These are phyloP conservation scores for Ceriops tagal DNA, from an alignment of 345 rosid genomes.

Conservation along the genomic window DNA sequence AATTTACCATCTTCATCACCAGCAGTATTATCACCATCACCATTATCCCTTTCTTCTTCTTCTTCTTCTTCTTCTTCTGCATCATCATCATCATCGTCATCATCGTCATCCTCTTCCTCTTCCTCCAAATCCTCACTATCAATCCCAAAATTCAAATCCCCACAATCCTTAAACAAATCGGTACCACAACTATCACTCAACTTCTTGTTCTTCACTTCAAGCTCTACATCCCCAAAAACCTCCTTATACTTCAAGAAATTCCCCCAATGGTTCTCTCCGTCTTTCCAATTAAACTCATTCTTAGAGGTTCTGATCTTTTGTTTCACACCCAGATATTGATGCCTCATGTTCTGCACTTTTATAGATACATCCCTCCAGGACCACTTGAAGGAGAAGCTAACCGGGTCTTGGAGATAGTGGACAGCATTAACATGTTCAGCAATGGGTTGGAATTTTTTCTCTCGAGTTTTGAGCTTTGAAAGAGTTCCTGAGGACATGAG, in stretches of 20 bases:
- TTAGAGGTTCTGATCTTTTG: constrained; percentile 62
- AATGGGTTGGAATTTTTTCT: constrained; percentile 71
- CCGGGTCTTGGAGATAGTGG: constrained; percentile 58
- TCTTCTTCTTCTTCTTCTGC: constrained; percentile 28
- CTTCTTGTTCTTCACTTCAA: constrained; percentile 57
- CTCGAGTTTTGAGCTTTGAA: constrained; percentile 68
- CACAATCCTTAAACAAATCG: constrained; percentile 37
- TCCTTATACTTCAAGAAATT: constrained; percentile 68
- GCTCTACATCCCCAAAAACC: constrained; percentile 73
- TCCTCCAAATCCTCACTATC: constrained; percentile 53
- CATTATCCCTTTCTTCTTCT: constrained; percentile 29
- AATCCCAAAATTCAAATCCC: constrained; percentile 45
- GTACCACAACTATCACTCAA: constrained; percentile 26
- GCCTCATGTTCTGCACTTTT: constrained; percentile 82
- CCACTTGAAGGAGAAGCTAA: constrained; percentile 68
- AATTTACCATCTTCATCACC: constrained; percentile 36
- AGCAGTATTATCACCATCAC: constrained; percentile 19
- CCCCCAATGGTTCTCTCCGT: constrained; percentile 76
- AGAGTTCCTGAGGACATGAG: constrained; percentile 53
- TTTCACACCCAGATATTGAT: constrained; percentile 79
- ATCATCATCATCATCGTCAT: constrained; percentile 31
- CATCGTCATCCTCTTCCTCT: constrained; percentile 45
- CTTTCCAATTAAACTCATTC: constrained; percentile 61
- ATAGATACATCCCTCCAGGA: constrained; percentile 81
- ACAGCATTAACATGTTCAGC: constrained; percentile 67